These are phyloP conservation scores for Pelargonium australe DNA, from an alignment of 441 rosid species.

Conservation along the genomic window DNA sequence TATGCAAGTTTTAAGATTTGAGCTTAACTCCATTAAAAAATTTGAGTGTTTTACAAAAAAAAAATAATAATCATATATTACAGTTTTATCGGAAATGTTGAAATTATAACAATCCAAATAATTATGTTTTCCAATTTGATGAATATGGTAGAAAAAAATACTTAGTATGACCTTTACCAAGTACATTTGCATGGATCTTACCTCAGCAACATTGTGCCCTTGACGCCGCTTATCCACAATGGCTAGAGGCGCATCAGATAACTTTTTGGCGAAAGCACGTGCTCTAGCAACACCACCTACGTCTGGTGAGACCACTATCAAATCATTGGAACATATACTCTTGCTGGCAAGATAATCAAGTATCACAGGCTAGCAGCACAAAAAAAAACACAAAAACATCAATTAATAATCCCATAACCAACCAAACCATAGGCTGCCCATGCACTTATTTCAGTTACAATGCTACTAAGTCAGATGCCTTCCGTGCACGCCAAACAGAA, in stretches of 20 bases:
- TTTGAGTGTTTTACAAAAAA: neutral
- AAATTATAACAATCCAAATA: neutral
- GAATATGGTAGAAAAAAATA: neutral
- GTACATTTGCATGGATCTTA: slow-evolving; percentile 18
- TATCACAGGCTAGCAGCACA: slow-evolving; percentile 69
- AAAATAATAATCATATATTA: too few relatives aligned
- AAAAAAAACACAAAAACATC: slow-evolving; percentile 13
- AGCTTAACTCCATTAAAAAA: too few relatives aligned
- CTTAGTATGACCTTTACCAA: neutral
- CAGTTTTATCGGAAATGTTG: neutral
- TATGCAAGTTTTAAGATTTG: too few relatives aligned
- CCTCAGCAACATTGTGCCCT: slow-evolving; percentile 96
- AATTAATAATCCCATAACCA: neutral
- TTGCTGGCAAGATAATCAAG: slow-evolving; percentile 97
- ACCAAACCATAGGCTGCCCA: neutral
- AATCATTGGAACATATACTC: slow-evolving; percentile 62
- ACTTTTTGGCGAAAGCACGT: slow-evolving; percentile 87
- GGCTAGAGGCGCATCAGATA: slow-evolving; percentile 93
- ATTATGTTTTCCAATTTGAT: too few relatives aligned
- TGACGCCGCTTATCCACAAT: slow-evolving; percentile 95
- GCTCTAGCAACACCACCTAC: slow-evolving; percentile 98
- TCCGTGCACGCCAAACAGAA: neutral
- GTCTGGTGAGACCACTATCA: slow-evolving; percentile 94
- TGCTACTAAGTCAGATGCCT: neutral
- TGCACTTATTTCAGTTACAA: neutral